Evolutionary conservation across 2,329 filamentous ascomycete species (phyloP).

Genomic region (Diaporthe citriasiana): DNA sequence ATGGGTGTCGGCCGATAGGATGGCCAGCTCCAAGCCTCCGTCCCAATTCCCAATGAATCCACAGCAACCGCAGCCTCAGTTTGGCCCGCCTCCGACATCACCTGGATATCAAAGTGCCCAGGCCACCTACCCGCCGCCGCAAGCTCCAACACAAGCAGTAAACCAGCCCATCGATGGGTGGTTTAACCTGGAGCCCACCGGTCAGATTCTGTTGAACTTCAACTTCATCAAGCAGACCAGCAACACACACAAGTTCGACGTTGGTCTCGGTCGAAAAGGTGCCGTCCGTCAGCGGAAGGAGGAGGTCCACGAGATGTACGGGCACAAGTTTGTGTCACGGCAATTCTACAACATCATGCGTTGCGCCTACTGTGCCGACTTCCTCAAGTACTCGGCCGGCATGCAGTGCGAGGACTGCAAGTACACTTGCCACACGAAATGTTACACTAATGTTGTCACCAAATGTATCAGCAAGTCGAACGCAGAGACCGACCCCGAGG

Average conservation of each 20-base stretch:
- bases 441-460: constrained; percentile 95
- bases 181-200: constrained; percentile 97
- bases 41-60: constrained; percentile 72
- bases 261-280: constrained; percentile 93
- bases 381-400: constrained; percentile 97
- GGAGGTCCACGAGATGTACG: constrained; percentile 98
- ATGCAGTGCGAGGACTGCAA: constrained; percentile 99
- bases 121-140: constrained; percentile 48
- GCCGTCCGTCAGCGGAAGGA: constrained; percentile 98
- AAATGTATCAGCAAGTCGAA: constrained; percentile 99
- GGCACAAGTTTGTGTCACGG: constrained; percentile 98
- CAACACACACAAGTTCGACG: constrained; percentile 85
- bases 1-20: constrained; percentile 97
- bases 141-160: constrained; percentile 64
- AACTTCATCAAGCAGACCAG: constrained; percentile 93
- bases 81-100: constrained; percentile 60
- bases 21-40: constrained; percentile 74
- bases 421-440: constrained; percentile 99
- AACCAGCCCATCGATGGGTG: constrained; percentile 86
- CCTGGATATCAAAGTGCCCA: constrained; percentile 52
- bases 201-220: constrained; percentile 90
- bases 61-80: constrained; percentile 55
- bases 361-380: constrained; percentile 96
- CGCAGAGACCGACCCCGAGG: constrained; percentile 96
- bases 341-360: constrained; percentile 99